Evolutionary conservation across 2,329 filamentous ascomycete genomes (phyloP), one percentile per base, ranked within the genome.

Genomic region (Colletotrichum trifolii): DNA sequence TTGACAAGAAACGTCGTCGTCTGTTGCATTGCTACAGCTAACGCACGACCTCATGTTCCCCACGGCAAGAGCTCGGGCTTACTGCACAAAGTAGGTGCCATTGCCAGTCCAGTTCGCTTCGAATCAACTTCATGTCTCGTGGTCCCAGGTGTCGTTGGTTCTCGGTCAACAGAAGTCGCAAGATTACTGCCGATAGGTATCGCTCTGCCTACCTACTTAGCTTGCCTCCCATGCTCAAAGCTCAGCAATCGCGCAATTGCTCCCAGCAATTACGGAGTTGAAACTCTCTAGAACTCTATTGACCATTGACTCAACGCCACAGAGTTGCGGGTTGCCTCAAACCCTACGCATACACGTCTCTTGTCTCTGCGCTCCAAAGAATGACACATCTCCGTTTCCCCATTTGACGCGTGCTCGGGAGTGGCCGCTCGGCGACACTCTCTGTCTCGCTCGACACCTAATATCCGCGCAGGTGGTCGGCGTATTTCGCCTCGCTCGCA

Each of bases 201-300:
- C 52, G 17, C 42, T 54, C 42, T 43, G 25, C 3, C 39, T 42
- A 42, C 39, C 13, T 10, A 11, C 34, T 40, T 39, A 2, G 13
- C 8, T 17, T 39, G 46, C 35, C 33, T 48, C 9, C 39, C 33
- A 49, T 33, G 35, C 43, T 33, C n/a, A 3, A 2, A 52, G 54
- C 60, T 53, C 35, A 33, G 8, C 47, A 56, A 52, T 65, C 15
- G 52, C 53, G 42, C 62, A 49, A 57, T 62, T 35, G 25, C 33
- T 25, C 25, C 13, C 4, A 36, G n/a, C 47, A 47, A 62, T 56
- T 9, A 62, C 47, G 34, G 40, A 62, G 45, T 42, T 48, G 58
- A 57, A 65, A 65, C 62, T 49, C 62, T 57, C 11, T 35, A 36
- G 35, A 56, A 53, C 52, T 65, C 38, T 62, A 49, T 45, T 38